Evolutionary conservation across 1,284 basidiomycete genomes (phyloP).

Genomic region (Cystobasidium pallidum): DNA sequence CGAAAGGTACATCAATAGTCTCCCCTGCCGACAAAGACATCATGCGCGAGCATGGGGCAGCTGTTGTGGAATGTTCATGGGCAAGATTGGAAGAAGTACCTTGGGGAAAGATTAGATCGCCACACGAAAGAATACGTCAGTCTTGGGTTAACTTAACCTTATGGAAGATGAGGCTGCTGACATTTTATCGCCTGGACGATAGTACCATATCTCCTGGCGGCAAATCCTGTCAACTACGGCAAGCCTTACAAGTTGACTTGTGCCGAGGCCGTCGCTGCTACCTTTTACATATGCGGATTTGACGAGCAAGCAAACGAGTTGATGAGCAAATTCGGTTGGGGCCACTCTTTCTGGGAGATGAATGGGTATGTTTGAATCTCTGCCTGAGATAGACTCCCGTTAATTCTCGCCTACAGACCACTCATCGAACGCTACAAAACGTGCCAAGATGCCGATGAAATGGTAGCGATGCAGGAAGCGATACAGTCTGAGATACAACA

Average conservation of each 20-base stretch:
- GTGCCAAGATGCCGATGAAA: conserved; percentile 68
- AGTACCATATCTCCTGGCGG: conserved; percentile 91
- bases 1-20: conserved; percentile 78
- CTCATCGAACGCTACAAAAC: conserved; percentile 73
- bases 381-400: too few relatives aligned
- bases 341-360: conserved; percentile 77
- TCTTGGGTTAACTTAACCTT: conserved; percentile 51
- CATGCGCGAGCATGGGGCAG: conserved; percentile 74
- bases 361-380: conserved; percentile 64
- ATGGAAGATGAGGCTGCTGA: not conserved
- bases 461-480: conserved; percentile 68
- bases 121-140: conserved; percentile 85
- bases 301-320: conserved; percentile 75
- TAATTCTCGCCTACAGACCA: conserved; percentile 54
- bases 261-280: conserved; percentile 85
- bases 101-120: conserved; percentile 88
- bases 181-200: not conserved
- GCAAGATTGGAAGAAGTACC: conserved; percentile 91
- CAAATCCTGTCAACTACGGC: conserved; percentile 93
- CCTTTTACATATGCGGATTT: conserved; percentile 88
- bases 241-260: conserved; percentile 62
- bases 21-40: conserved; percentile 85
- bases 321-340: conserved; percentile 82
- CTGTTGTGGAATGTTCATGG: conserved; percentile 98
- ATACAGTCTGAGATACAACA: conserved; percentile 76